Evolutionary conservation across 768 basidiomycete species (phyloP), one percentile per base, ranked within the genome.

Genomic region (Rhodocollybia butyracea): DNA sequence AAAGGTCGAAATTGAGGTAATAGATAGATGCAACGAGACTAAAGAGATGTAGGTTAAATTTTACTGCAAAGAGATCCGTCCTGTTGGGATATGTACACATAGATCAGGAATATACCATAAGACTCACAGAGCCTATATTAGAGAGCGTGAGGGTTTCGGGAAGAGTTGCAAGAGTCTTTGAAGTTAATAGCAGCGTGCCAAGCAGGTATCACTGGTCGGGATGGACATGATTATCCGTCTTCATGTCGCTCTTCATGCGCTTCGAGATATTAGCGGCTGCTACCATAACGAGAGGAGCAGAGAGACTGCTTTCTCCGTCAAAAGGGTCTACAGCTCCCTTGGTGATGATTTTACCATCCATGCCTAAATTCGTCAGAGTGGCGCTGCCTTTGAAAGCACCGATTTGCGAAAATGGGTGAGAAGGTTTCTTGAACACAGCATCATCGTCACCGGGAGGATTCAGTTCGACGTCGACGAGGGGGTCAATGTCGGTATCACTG

Each of bases 401-500:
- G 21, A 24, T 32, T 8, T 50, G 48, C 34, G 26, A 21, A 13
- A 36, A 50, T 22, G 48, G 48, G 11, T 22, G 48, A 5, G 21
- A 22, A n/a, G 46, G 46, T 19, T 30, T 34, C 15, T 31, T 5
- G n/a, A 24, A 22, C 21, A 34, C 3, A n/a, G 32, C 21, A 31
- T 34, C 47, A 36, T 51, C 32, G 39, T 51, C 32, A 19, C 36
- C 53, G 6, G 19, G 22, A 17, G 4, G 31, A 2, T 54, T 22
- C 12, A 54, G 34, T 26, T 46, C 42, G 42, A 54, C n/a, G 17
- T 54, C 53, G 11, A 43, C 53, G n/a, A 54, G 31, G 5, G 41
- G 3, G 24, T 54, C 53, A 36, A 46, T 34, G 30, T 54, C 53
- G 6, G 32, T 36, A 15, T 45, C 53, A 17, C 43, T 43, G n/a